phyloP scores from a whole-genome alignment of 169 alveolate species.

The Plasmodium adleri region DNA sequence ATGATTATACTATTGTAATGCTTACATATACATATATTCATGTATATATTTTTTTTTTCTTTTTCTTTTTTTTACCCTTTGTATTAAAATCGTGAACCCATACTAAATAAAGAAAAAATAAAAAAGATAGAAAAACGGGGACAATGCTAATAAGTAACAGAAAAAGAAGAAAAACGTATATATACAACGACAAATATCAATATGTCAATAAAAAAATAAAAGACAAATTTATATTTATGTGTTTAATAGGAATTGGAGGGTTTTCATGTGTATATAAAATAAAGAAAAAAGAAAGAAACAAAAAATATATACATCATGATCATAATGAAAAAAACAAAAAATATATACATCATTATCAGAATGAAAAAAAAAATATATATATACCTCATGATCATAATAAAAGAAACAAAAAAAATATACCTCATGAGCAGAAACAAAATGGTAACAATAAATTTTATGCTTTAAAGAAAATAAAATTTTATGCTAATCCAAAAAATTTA shows the following conservation, averaged over 20 bases:
- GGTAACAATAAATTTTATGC: constrained; percentile 17
- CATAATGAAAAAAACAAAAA: too few species aligned
- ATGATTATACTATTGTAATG: too few species aligned
- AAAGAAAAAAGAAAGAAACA: constrained; percentile 16
- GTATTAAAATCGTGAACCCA: neutral
- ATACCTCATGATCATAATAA: neutral
- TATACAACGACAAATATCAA: constrained; percentile 15
- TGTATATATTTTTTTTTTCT: neutral
- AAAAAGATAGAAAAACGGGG: neutral
- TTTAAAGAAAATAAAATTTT: constrained; percentile 38
- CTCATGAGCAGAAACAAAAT: too few species aligned
- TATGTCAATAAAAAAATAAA: constrained; percentile 33
- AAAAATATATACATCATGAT: too few species aligned
- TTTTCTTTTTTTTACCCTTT: neutral
- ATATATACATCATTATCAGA: too few species aligned
- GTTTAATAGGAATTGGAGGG: constrained; percentile 52
- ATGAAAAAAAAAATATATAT: neutral
- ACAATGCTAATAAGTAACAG: neutral
- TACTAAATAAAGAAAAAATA: too few species aligned
- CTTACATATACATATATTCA: too few species aligned
- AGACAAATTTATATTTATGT: constrained; percentile 30
- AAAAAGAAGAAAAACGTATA: neutral
- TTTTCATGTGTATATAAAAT: constrained; percentile 56
- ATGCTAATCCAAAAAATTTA: constrained; percentile 31
- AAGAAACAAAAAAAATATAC: neutral